Conservation (phyloP, 2,329 filamentous ascomycete genomes). For the Colletotrichum filicis region DNA sequence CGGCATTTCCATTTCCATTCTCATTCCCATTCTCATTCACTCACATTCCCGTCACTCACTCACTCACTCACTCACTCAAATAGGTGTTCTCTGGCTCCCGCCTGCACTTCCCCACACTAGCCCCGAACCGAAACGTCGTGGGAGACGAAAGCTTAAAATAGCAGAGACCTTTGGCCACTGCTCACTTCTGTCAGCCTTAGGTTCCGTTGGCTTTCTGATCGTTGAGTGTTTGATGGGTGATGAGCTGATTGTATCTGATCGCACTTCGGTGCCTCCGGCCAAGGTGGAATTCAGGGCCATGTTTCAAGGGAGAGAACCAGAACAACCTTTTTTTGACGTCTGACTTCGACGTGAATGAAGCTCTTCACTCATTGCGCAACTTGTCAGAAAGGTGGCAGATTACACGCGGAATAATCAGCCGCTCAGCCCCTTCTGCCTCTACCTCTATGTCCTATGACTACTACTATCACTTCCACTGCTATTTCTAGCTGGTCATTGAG, state of each 20-base stretch:
- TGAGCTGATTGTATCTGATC: background rate
- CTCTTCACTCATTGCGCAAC: background rate
- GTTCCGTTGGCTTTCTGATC: background rate
- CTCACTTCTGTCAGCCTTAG: no score
- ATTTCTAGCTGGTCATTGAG: no score
- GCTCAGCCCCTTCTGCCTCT: no score
- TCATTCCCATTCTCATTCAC: no score
- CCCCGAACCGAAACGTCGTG: conserved; percentile 23
- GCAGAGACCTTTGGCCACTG: background rate
- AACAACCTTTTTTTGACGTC: background rate
- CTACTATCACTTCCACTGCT: no score
- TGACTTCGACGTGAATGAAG: background rate
- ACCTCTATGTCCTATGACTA: no score
- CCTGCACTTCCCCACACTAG: conserved; percentile 7
- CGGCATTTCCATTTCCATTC: background rate
- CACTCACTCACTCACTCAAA: background rate
- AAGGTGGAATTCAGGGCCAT: background rate
- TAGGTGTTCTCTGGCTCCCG: background rate
- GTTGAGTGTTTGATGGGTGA: background rate
- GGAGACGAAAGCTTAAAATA: conserved; percentile 15
- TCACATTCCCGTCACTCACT: no score
- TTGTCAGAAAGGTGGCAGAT: background rate
- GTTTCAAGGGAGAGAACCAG: background rate
- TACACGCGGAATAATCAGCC: no score
- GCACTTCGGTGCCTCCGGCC: background rate